These are phyloP conservation scores for Primulina eburnea DNA, from an alignment of 257 asterid genomes.

Conservation along the genomic window DNA sequence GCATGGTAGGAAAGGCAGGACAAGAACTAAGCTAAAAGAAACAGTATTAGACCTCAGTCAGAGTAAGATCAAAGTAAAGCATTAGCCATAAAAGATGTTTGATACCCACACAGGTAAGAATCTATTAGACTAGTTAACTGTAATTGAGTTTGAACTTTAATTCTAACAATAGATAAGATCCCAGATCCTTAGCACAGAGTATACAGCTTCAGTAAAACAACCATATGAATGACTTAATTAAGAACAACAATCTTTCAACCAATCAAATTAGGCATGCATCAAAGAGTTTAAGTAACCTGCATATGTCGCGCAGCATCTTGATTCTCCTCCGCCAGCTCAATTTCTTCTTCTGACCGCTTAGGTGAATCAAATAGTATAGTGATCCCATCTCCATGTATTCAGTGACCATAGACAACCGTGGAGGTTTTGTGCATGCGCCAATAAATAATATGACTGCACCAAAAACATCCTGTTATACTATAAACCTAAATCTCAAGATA, in stretches of 20 bases:
- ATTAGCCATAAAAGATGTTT: not conserved
- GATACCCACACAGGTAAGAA: not conserved
- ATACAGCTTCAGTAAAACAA: not conserved
- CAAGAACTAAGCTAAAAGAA: not conserved
- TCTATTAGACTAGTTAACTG: not conserved
- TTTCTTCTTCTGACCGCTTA: constrained; percentile 91
- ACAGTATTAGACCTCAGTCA: not conserved
- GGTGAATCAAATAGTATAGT: constrained; percentile 73
- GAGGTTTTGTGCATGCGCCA: constrained; percentile 97
- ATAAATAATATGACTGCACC: constrained; percentile 87
- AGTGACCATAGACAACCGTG: constrained; percentile 84
- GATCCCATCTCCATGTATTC: constrained; percentile 99
- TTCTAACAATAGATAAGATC: not conserved
- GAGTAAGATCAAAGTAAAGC: not conserved
- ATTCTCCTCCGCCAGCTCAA: constrained; percentile 85
- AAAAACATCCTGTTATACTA: constrained; percentile 21
- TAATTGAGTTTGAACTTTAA: not conserved
- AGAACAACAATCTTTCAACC: constrained; percentile 1
- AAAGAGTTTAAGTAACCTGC: constrained; percentile 64
- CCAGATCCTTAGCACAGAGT: not conserved
- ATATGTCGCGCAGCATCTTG: constrained; percentile 94
- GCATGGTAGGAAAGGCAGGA: not conserved
- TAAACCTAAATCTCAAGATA: constrained; percentile 20
- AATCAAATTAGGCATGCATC: constrained; percentile 4
- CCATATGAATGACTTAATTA: not conserved